Percentiles rank a stretch among this genome's conserved stretches.
These are phyloP conservation scores for Diaporthe sp. DNA, from an alignment of 2,329 filamentous ascomycete species.

Conservation along the genomic window DNA sequence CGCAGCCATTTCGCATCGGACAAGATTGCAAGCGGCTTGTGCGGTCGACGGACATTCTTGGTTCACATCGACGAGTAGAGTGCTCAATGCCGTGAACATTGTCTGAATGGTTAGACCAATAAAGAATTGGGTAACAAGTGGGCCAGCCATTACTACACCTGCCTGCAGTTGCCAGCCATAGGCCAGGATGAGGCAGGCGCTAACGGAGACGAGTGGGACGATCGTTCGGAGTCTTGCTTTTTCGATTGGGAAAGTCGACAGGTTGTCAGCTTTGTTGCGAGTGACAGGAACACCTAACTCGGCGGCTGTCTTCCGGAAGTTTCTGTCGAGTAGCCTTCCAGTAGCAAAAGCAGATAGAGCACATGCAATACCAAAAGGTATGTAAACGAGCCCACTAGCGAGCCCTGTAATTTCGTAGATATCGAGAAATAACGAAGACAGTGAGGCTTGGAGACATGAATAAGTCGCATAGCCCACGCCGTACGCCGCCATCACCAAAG, in stretches of 20 bases:
- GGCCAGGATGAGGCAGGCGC: slow-evolving; percentile 2
- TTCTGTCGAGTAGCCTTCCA: slow-evolving; percentile 14
- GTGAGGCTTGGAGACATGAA: slow-evolving; percentile 13
- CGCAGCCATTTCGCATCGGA: slow-evolving; percentile 16
- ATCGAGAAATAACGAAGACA: slow-evolving; percentile 6
- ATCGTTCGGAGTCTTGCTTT: slow-evolving; percentile 19
- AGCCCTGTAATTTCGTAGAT: not conserved
- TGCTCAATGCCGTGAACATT: slow-evolving; percentile 15
- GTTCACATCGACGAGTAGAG: slow-evolving; percentile 12
- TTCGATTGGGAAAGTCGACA: slow-evolving; percentile 4
- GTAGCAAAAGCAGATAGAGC: slow-evolving; percentile 21
- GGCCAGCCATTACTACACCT: not conserved
- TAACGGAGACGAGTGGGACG: not conserved
- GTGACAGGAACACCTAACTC: not conserved
- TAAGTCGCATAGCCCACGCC: slow-evolving; percentile 21
- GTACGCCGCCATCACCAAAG: not conserved
- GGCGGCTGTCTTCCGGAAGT: slow-evolving; percentile 5
- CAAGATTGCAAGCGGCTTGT: slow-evolving; percentile 23
- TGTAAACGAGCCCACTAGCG: slow-evolving; percentile 15
- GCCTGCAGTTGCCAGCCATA: slow-evolving; percentile 20
- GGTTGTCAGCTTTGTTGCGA: not conserved
- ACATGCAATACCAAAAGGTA: slow-evolving; percentile 20
- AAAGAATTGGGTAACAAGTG: slow-evolving; percentile 19
- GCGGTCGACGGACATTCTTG: slow-evolving; percentile 17
- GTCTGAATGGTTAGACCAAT: slow-evolving; percentile 20